These are phyloP conservation scores for Volvox reticuliferus DNA, from an alignment of 139 green algal genomes.

Conservation along the genomic window DNA sequence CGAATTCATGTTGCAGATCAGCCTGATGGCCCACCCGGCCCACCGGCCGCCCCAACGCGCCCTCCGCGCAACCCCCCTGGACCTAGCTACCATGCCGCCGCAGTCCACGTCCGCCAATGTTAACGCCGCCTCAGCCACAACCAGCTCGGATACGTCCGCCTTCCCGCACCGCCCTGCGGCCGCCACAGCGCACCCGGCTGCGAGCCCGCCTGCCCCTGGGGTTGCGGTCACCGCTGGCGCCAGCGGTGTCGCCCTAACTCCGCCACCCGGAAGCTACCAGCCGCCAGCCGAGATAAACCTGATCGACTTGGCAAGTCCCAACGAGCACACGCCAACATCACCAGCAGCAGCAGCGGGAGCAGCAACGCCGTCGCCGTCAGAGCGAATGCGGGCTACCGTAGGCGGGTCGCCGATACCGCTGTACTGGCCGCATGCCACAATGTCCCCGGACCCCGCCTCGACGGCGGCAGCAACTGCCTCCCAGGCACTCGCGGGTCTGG, in stretches of 20 bases:
- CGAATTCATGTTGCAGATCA: constrained; percentile 4
- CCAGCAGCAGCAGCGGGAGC: not conserved
- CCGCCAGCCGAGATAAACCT: not conserved
- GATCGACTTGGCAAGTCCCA: not conserved
- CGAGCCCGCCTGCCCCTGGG: not conserved
- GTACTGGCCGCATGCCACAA: not conserved
- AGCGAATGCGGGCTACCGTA: not conserved
- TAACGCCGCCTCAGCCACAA: not conserved
- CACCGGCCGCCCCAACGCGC: constrained; percentile 12
- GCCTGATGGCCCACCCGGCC: constrained; percentile 27
- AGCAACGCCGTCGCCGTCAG: not conserved
- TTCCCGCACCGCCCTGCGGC: not conserved
- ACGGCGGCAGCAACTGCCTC: not conserved
- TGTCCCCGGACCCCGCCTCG: not conserved
- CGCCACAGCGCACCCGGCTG: not conserved
- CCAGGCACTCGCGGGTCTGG: not conserved
- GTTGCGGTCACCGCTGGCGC: not conserved
- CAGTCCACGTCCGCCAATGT: not conserved
- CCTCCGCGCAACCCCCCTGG: not conserved
- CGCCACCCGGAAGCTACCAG: not conserved
- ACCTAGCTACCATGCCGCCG: constrained; percentile 18
- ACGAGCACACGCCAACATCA: not conserved
- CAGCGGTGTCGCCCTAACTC: not conserved
- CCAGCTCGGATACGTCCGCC: not conserved
- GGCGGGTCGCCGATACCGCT: not conserved